phyloP scores from a whole-genome alignment of 805 yeast species.

The Priceomyces carsonii region DNA sequence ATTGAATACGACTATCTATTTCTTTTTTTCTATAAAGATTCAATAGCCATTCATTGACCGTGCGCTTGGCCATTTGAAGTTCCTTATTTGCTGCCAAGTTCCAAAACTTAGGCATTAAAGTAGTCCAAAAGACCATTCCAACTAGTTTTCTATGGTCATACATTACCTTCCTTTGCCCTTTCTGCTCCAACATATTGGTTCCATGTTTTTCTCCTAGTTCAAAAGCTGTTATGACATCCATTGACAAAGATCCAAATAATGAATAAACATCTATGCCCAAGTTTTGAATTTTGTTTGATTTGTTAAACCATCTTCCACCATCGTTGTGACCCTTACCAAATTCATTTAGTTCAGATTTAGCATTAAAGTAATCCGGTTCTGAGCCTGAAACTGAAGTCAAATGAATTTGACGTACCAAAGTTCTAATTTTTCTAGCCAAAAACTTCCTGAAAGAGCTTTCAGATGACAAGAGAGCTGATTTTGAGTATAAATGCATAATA shows the following conservation, averaged over 20 bases:
- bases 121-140: slow-evolving; percentile 65
- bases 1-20: too few species aligned
- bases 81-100: slow-evolving; percentile 43
- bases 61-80: slow-evolving; percentile 35
- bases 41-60: slow-evolving; percentile 49
- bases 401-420: too few species aligned
- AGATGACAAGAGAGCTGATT: slow-evolving; percentile 31
- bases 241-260: slow-evolving; percentile 64
- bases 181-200: slow-evolving; percentile 42
- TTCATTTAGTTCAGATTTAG: too few species aligned
- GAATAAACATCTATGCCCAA: slow-evolving; percentile 55
- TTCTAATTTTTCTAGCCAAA: too few species aligned
- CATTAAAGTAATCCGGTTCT: too few species aligned
- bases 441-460: slow-evolving; percentile 25
- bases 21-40: slow-evolving; percentile 34
- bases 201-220: slow-evolving; percentile 54
- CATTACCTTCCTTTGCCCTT: slow-evolving; percentile 36
- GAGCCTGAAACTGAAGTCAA: too few species aligned
- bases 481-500: slow-evolving; percentile 32
- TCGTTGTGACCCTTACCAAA: slow-evolving; percentile 27
- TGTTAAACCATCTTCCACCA: slow-evolving; percentile 22
- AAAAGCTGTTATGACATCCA: slow-evolving; percentile 66
- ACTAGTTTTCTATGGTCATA: slow-evolving; percentile 50
- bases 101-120: slow-evolving; percentile 57
- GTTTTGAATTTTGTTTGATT: slow-evolving; percentile 27